Evolutionary conservation across 2,329 filamentous ascomycete genomes (phyloP), one percentile per base, ranked within the genome.

Genomic region (Byssochlamys sp.): DNA sequence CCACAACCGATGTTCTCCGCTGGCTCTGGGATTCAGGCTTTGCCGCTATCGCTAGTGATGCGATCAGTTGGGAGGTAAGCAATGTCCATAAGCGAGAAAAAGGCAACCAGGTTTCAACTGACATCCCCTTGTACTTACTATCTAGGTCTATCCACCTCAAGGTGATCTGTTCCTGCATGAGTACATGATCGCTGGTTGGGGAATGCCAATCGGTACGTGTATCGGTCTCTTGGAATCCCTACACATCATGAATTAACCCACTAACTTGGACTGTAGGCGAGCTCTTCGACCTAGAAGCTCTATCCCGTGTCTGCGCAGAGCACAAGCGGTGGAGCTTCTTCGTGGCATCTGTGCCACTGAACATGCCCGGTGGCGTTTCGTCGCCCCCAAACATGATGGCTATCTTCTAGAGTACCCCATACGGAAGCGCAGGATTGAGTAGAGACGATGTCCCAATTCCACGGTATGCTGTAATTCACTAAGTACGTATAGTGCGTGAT

Each of bases 11-110:
- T 10, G 75, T 79, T 24, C 73, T 83, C 7, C 73, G 77, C 49
- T 86, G 82, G 81, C 70, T 85, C 12, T 85, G 82, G 81, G 77
- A 84, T 55, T 74, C 77, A 26, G 72, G 76, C 14, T 84, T 85
- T 64, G 73, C 81, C 0, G 83, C 82, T 2, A 78, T 84, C 2
- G 83, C 79, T 0, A 80, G 83, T 11, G 83, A 86, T 59, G 77
- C 79, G 24, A 79, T 82, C 9, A 76, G 75, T 4, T 81, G 81
- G 63, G 82, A 84, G 65, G 77, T 77, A 19, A 74, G 67, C 35
- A 35, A 5, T 19, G 3, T 39, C 39, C 35, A 33, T n/a, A n/a
- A 28, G 48, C 14, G n/a, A 19, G 19, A 24, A 2, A 2, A 55
- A 52, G 24, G 39, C 6, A 24, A 9, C 39, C 39, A 45, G 2